A percentile compares a stretch with the other conserved stretches of the same genome.
Evolutionary conservation across 805 yeast genomes (phyloP).

Genomic region (Monosporozyma siamensis): DNA sequence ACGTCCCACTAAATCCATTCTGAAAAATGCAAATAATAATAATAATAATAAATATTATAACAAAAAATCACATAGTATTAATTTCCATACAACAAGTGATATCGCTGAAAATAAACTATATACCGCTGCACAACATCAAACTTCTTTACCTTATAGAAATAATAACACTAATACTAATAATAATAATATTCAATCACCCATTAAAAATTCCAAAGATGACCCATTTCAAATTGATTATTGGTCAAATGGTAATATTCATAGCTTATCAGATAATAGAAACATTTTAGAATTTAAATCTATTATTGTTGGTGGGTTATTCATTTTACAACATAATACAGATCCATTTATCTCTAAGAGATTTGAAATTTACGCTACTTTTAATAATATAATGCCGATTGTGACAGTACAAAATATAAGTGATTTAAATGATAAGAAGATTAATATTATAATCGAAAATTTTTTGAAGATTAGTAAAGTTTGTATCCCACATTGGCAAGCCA

Average conservation of each 20-base stretch:
- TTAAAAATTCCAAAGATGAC: constrained; percentile 8
- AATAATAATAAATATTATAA: not conserved
- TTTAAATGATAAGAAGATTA: constrained; percentile 13
- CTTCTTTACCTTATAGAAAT: not conserved
- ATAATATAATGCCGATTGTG: constrained; percentile 19
- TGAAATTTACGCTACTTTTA: constrained; percentile 29
- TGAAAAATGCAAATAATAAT: constrained; percentile 4
- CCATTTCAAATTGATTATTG: constrained; percentile 15
- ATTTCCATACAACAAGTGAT: no score
- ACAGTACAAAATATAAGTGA: constrained; percentile 6
- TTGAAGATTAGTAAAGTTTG: constrained; percentile 9
- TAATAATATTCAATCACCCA: not conserved
- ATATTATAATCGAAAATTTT: constrained; percentile 14
- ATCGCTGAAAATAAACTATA: not conserved
- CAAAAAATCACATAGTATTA: not conserved
- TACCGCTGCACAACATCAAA: no score
- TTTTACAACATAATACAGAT: constrained; percentile 8
- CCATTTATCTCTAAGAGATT: constrained; percentile 11
- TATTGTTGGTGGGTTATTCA: constrained; percentile 20
- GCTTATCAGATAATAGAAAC: constrained; percentile 12
- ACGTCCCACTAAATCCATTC: constrained; percentile 21
- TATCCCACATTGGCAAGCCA: constrained; percentile 11
- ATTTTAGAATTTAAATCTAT: constrained; percentile 17
- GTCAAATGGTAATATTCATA: constrained; percentile 26
- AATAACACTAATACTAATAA: not conserved